Evolutionary conservation across 176 grass and related monocot genomes (phyloP), one percentile per base, ranked within the genome.

Genomic region (Tuctoria greenei): DNA sequence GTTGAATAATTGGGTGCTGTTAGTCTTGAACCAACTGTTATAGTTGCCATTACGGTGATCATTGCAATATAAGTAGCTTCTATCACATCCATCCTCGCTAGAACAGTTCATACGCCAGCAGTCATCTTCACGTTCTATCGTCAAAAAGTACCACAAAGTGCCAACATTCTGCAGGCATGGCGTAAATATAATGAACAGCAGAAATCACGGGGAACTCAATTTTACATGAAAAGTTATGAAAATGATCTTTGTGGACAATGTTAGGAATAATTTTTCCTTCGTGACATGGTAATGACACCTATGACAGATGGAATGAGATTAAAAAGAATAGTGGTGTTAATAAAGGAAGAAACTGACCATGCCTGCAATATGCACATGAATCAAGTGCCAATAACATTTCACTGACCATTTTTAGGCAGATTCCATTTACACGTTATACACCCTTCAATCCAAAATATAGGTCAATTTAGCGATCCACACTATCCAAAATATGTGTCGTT

Each of bases 101-200:
- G 46, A 10, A 78, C 95, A 98, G 75, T 80, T 71, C 1, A 0
- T 31, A 42, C 21, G 88, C 95, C 95, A 98, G 72, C 95, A 98
- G 46, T 84, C 72, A 72, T 88, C 84, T 88, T 90, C 45, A 2
- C 91, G 84, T 26, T 87, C 57, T 52, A 98, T 60, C 64, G 95
- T 81, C 49, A 98, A 78, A 16, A 84, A 88, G 64, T 98, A 98
- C 95, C 95, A 98, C 21, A 94, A 76, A 76, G 95, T 88, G 62
- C 95, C 95, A 43, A 98, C 95, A 81, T 92, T 92, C 95, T 98
- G 86, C 58, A 64, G 10, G 85, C 51, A 74, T 18, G 78, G 43
- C 60, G 7, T 1, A 68, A 18, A 84, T 7, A 63, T 35, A 12
- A 66, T 67, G 7, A 51, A 82, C 2, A 72, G 7, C 25, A 57